Evolutionary conservation across 2,329 filamentous ascomycete species (phyloP).

Genomic region (Microdochium trichocladiopsis): DNA sequence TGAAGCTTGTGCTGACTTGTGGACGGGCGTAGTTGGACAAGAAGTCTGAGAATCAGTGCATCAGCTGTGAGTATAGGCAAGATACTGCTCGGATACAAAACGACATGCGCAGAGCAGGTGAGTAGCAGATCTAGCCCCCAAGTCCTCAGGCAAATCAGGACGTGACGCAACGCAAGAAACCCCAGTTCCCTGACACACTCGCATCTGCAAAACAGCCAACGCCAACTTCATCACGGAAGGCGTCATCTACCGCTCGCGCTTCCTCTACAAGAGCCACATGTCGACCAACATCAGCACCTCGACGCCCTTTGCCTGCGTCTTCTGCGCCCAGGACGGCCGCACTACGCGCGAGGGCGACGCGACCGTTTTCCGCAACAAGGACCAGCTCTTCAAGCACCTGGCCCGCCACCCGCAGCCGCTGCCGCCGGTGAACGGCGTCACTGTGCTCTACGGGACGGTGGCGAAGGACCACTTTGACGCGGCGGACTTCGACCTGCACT

Average conservation of each 20-base stretch:
- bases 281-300: conserved; percentile 19
- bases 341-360: conserved; percentile 31
- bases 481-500: conserved; percentile 28
- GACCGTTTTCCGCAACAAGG: conserved; percentile 28
- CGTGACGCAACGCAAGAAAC: no score
- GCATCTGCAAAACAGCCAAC: conserved; percentile 14
- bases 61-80: conserved; percentile 14
- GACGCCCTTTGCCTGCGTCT: conserved; percentile 29
- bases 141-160: no score
- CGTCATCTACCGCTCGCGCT: conserved; percentile 28
- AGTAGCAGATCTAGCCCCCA: conserved; percentile 7
- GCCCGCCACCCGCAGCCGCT: conserved; percentile 31
- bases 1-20: conserved; percentile 1
- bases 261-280: conserved; percentile 35
- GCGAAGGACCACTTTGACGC: conserved; percentile 7
- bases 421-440: conserved; percentile 25
- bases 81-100: conserved; percentile 5
- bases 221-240: conserved; percentile 24
- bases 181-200: no score
- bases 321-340: conserved; percentile 24
- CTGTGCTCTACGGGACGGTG: conserved; percentile 25
- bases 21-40: background rate
- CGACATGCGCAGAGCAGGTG: conserved; percentile 1
- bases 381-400: conserved; percentile 29
- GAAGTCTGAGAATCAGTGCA: conserved; percentile 13